Conservation (phyloP, 2,329 filamentous ascomycete species). For the Colletotrichum tanaceti region DNA sequence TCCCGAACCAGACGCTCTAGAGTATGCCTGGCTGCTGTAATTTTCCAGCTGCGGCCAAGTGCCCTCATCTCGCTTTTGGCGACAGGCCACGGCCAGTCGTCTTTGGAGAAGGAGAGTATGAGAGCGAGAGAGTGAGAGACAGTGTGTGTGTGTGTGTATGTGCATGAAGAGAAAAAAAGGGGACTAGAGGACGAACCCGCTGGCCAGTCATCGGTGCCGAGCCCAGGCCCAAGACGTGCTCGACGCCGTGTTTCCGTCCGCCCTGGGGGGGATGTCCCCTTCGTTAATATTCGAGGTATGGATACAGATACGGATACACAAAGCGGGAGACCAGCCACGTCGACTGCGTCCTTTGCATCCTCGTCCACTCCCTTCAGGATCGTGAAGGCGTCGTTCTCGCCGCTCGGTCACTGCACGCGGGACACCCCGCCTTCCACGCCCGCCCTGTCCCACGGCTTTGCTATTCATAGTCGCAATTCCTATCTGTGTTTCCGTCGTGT, state of each 20-base stretch:
- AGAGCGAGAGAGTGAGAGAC: too few relatives aligned
- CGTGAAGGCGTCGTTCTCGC: neutral
- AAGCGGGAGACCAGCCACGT: constrained; percentile 20
- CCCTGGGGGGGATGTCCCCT: constrained; percentile 7
- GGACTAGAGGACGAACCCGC: neutral
- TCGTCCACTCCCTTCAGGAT: neutral
- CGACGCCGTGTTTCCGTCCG: constrained; percentile 32
- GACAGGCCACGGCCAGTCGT: too few relatives aligned
- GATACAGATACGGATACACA: neutral
- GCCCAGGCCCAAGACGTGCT: constrained; percentile 30
- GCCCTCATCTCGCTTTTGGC: too few relatives aligned
- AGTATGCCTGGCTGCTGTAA: too few relatives aligned
- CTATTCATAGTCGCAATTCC: constrained; percentile 9
- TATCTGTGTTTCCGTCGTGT: neutral
- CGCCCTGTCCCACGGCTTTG: neutral
- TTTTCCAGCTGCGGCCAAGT: neutral
- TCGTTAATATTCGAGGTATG: too few relatives aligned
- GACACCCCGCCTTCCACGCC: constrained; percentile 11
- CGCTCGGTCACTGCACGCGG: neutral
- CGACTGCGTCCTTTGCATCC: neutral
- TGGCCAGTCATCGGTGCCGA: constrained; percentile 24
- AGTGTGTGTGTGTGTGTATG: too few relatives aligned
- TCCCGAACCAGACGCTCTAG: too few relatives aligned
- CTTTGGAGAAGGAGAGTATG: too few relatives aligned
- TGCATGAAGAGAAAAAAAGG: neutral